These are phyloP conservation scores for Herpetospermum pedunculosum DNA, from an alignment of 306 rosid genomes.

Conservation along the genomic window DNA sequence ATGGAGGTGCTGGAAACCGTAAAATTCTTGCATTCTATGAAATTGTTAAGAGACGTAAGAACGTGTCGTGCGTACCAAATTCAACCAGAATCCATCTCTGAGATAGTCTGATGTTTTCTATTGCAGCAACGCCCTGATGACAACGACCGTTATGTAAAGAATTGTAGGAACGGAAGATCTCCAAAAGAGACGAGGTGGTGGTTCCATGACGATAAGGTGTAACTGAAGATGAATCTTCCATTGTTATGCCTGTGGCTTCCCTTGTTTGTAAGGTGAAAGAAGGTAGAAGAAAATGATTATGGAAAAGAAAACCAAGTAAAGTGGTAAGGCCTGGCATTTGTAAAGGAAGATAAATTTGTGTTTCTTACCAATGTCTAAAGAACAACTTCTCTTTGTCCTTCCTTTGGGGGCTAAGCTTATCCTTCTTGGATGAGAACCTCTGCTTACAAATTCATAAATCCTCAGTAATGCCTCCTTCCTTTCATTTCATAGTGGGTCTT, in stretches of 20 bases:
- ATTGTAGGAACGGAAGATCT: constrained; percentile 95
- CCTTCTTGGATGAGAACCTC: constrained; percentile 18
- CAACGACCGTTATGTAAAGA: constrained; percentile 95
- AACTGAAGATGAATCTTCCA: constrained; percentile 11
- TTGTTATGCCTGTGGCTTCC: constrained; percentile 26
- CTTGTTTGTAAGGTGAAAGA: constrained; percentile 31
- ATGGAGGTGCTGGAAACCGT: not conserved
- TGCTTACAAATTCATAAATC: constrained; percentile 16
- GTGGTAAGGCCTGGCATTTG: constrained; percentile 54
- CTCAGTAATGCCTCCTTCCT: constrained; percentile 4
- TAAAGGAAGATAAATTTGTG: constrained; percentile 47
- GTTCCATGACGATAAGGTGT: constrained; percentile 99
- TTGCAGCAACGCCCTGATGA: constrained; percentile 99
- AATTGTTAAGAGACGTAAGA: not conserved
- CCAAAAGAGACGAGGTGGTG: constrained; percentile 99
- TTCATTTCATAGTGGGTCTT: not conserved
- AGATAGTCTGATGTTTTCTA: constrained; percentile 12
- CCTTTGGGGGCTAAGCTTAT: not conserved
- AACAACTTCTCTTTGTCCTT: constrained; percentile 8
- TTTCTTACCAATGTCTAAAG: constrained; percentile 14
- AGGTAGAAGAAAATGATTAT: constrained; percentile 24
- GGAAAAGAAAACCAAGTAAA: not conserved
- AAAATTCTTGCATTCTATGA: not conserved
- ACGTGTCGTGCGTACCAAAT: not conserved
- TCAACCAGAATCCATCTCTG: not conserved